A percentile compares a stretch with the other conserved stretches of the same genome.
These are phyloP conservation scores for Daldinia decipiens DNA, from an alignment of 495 filamentous ascomycete genomes.

Conservation along the genomic window DNA sequence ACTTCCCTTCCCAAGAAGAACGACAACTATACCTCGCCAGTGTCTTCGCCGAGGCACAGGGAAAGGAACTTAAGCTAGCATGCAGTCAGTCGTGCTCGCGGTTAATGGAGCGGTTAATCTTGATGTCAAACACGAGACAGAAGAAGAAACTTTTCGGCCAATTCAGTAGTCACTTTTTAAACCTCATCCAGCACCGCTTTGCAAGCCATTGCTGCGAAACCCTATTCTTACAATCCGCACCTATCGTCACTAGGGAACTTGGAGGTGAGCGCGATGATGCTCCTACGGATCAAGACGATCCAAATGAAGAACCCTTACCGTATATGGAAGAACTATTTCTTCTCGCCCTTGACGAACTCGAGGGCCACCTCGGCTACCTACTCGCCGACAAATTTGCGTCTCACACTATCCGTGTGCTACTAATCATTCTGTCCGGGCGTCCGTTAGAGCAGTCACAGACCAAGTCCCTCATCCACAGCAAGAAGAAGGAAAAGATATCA, in stretches of 20 bases:
- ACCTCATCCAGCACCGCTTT: slow-evolving; percentile 92
- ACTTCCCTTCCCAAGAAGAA: slow-evolving; percentile 82
- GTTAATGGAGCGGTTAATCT: slow-evolving; percentile 88
- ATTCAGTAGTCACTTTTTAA: slow-evolving; percentile 88
- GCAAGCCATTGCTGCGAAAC: slow-evolving; percentile 97
- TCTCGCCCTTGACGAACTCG: slow-evolving; percentile 80
- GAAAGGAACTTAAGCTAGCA: slow-evolving; percentile 95
- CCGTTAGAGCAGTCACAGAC: slow-evolving; percentile 72
- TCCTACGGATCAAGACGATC: slow-evolving; percentile 56
- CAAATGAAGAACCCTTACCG: slow-evolving; percentile 51
- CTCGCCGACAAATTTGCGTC: slow-evolving; percentile 91
- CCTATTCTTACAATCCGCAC: slow-evolving; percentile 83
- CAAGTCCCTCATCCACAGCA: slow-evolving; percentile 80
- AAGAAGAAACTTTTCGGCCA: slow-evolving; percentile 85
- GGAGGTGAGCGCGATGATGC: slow-evolving; percentile 54
- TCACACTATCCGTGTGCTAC: slow-evolving; percentile 84
- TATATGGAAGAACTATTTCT: slow-evolving; percentile 90
- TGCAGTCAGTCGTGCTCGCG: slow-evolving; percentile 94
- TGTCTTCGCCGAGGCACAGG: slow-evolving; percentile 84
- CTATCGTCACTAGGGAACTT: slow-evolving; percentile 77
- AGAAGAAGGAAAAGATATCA: slow-evolving; percentile 85
- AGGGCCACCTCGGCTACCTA: slow-evolving; percentile 82
- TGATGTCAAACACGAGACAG: slow-evolving; percentile 80
- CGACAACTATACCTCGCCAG: slow-evolving; percentile 81
- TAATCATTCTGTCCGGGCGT: slow-evolving; percentile 85